A percentile compares a stretch with the other conserved stretches of the same genome.
Conservation (phyloP, 345 rosid species). For the Fremontodendron californicum region DNA sequence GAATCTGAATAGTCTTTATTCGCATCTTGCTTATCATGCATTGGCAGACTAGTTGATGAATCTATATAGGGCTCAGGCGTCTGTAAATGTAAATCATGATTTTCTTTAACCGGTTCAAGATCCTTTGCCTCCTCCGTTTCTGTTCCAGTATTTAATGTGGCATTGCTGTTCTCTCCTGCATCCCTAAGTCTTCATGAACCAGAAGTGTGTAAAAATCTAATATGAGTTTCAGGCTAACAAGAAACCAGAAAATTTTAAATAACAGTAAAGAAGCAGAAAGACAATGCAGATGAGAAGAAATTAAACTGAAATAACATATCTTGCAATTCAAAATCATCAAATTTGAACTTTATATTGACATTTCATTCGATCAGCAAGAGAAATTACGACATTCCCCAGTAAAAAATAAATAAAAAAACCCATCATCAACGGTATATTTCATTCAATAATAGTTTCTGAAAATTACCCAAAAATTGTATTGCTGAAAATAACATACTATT, state of each 20-base stretch:
- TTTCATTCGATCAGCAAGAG: background rate
- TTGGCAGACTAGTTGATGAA: slow-evolving; percentile 16
- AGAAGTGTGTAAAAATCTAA: background rate
- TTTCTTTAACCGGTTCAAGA: slow-evolving; percentile 19
- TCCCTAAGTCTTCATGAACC: slow-evolving; percentile 21
- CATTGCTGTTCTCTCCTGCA: slow-evolving; percentile 19
- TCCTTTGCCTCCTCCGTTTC: slow-evolving; percentile 17
- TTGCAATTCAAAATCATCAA: background rate
- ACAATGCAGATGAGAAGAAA: background rate
- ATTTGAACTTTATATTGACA: background rate
- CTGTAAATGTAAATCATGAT: slow-evolving; percentile 13
- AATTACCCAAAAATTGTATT: background rate
- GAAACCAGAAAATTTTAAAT: background rate
- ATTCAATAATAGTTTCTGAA: background rate
- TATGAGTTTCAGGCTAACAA: background rate
- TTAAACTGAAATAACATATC: background rate
- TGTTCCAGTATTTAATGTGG: slow-evolving; percentile 7
- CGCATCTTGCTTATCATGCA: slow-evolving; percentile 20
- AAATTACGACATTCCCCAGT: background rate
- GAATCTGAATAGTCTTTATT: slow-evolving; percentile 13
- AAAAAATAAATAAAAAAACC: background rate
- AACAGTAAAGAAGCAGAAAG: background rate
- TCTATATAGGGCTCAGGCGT: slow-evolving; percentile 18
- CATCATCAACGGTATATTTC: background rate
- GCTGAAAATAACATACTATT: background rate